Base-by-base conservation (phyloP, 2,329 filamentous ascomycete species). In the Colletotrichum musicola region DNA sequence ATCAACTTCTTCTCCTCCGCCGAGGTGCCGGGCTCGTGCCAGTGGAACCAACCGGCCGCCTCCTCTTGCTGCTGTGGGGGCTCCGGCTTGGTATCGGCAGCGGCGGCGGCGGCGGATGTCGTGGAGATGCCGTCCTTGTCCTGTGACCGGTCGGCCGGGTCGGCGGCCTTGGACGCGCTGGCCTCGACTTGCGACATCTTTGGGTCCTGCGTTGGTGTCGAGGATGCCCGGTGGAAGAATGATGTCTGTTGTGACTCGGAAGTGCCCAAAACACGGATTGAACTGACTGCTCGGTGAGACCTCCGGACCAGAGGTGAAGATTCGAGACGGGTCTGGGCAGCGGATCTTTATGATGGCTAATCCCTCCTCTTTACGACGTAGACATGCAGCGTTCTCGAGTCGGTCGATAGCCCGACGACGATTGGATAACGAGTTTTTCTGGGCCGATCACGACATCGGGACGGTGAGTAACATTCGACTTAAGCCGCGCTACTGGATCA, bases 1-100 rank as follows among this genome's bases (percentile, higher is more conserved):
- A 85, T 78, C 10, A 87, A 79, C 47, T 75, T 77, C 64, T 82
- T 82, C 72, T 87, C 82, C 68, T 79, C 77, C 2, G 74, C 74
- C 10, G 76, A 78, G 0, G 80, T 82, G 35, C 77, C 77, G 1
- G 79, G 78, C 54, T 82, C 80, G 67, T 83, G 80, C 82, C 82
- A 84, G 56, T 80, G 77, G 59, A 81, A 78, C 78, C 78, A 81
- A 12, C 40, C 71, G 62, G 49, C 50, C 10, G 46, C 38, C 47
- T 69, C 59, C 20, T 50, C 42, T 40, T 68, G 9, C 30, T 7
- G 30, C 30, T 35, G 68, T 70, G 68, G 68, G 68, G 68, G 47
- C 53, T 60, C 58, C 64, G 64, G 58, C 54, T 70, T 70, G 16
- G 53, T 49, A 22, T 62, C 68, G 53, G 50, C 25, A 12, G 25